Percentiles rank a stretch among this genome's conserved stretches.
Conservation (phyloP, 1,139 yeast species). For the Meyerozyma sp. region DNA sequence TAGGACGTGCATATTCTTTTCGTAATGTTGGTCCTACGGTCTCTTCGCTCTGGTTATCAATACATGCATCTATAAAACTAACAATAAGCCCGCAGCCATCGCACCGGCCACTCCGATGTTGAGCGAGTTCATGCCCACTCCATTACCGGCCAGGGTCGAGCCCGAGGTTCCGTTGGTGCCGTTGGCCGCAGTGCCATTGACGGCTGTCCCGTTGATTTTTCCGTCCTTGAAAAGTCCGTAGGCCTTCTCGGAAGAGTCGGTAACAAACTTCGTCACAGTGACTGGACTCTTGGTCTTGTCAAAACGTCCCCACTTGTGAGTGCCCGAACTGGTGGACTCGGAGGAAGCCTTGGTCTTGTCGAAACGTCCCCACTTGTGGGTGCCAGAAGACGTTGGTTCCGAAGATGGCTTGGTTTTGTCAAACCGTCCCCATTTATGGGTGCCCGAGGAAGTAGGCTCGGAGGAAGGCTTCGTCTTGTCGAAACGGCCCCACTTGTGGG, state of each 20-base stretch:
- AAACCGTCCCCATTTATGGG: constrained; percentile 36
- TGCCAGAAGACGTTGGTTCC: constrained; percentile 26
- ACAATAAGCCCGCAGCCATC: constrained; percentile 29
- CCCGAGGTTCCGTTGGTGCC: constrained; percentile 5
- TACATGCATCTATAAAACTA: constrained; percentile 9
- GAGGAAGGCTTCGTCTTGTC: constrained; percentile 9
- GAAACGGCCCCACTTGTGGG: constrained; percentile 10
- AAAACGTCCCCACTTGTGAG: constrained; percentile 41
- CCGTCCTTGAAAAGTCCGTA: neutral
- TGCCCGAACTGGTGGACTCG: constrained; percentile 32
- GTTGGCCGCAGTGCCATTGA: constrained; percentile 10
- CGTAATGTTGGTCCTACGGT: too few relatives aligned
- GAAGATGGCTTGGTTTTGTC: constrained; percentile 32
- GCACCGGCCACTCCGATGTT: constrained; percentile 32
- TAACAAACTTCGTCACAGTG: constrained; percentile 1
- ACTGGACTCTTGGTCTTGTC: constrained; percentile 21
- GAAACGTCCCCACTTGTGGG: constrained; percentile 45
- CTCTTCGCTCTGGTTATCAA: neutral
- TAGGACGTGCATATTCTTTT: too few relatives aligned
- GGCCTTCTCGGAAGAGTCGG: constrained; percentile 1
- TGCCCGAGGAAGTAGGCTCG: constrained; percentile 16
- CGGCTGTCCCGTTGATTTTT: neutral
- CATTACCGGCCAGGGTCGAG: constrained; percentile 12
- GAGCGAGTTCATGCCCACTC: constrained; percentile 16
- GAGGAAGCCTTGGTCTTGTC: constrained; percentile 37